phyloP scores from a whole-genome alignment of 305 asterid genomes.

The Stenogyne calaminthoides region DNA sequence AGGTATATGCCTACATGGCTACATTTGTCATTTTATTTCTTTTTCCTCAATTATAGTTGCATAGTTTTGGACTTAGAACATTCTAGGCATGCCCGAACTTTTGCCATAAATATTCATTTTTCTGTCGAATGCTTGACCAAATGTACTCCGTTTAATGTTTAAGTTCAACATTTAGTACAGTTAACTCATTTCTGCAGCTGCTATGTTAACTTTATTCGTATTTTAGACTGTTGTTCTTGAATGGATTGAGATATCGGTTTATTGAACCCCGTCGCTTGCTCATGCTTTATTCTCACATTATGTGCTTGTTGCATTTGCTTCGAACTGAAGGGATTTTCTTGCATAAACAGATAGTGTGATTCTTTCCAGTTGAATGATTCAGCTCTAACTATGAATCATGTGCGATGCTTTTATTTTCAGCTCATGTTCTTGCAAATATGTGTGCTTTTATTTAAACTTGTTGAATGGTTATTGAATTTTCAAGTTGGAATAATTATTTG shows the following conservation, averaged over 20 bases:
- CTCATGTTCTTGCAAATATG: too few species aligned
- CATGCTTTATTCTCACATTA: not conserved
- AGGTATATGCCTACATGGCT: not conserved
- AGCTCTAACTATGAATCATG: not conserved
- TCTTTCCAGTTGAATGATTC: not conserved
- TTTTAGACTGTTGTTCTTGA: not conserved
- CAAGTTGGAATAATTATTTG: not conserved
- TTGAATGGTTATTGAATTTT: not conserved
- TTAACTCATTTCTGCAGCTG: not conserved
- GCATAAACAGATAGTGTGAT: too few species aligned
- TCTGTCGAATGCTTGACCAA: not conserved
- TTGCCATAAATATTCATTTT: not conserved
- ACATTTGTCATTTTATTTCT: not conserved
- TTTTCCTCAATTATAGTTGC: not conserved
- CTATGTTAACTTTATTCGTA: not conserved
- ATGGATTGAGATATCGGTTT: not conserved
- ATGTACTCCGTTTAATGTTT: not conserved
- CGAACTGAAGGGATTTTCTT: not conserved
- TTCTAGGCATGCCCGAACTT: not conserved
- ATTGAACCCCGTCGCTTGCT: not conserved
- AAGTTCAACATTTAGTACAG: not conserved
- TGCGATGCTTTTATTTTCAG: not conserved
- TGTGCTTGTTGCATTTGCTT: not conserved
- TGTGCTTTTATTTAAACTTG: not conserved
- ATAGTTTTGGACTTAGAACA: not conserved